Evolutionary conservation across 169 alveolate species (phyloP).

Genomic region (Eimeria maxima): DNA sequence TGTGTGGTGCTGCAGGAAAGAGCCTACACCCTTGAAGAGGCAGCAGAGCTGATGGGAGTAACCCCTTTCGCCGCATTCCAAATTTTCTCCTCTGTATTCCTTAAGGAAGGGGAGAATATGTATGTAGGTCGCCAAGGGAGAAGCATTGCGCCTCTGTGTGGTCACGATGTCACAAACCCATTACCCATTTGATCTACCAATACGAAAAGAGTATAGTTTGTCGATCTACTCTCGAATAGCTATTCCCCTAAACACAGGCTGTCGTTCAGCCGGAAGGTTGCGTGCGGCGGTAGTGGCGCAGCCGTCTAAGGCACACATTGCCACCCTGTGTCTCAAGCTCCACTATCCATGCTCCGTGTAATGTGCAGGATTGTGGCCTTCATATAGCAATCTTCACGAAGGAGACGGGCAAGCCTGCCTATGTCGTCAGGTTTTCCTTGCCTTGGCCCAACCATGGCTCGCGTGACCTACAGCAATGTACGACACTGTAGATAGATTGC

Average conservation of each 20-base stretch:
- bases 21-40: slow-evolving; percentile 35
- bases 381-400: slow-evolving; percentile 36
- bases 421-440: slow-evolving; percentile 46
- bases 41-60: slow-evolving; percentile 62
- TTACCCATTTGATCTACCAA: neutral
- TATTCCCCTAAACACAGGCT: neutral
- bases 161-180: neutral
- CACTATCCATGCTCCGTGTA: no score
- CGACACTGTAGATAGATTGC: neutral
- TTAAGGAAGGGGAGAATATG: slow-evolving; percentile 43
- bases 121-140: slow-evolving; percentile 12
- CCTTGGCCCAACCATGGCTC: slow-evolving; percentile 44
- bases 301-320: neutral
- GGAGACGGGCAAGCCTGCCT: slow-evolving; percentile 60
- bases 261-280: neutral
- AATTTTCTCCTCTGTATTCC: slow-evolving; percentile 51
- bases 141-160: neutral
- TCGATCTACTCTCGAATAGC: neutral
- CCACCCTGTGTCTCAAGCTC: neutral
- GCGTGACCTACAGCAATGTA: slow-evolving; percentile 11
- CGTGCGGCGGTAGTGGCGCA: neutral
- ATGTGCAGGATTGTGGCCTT: slow-evolving; percentile 66
- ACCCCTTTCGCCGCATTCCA: slow-evolving; percentile 56
- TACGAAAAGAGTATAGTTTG: neutral
- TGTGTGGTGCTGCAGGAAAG: slow-evolving; percentile 5